Evolutionary conservation across 2,329 filamentous ascomycete species (phyloP), one percentile per base, ranked within the genome.

Genomic region (Hypoxylon sp.): DNA sequence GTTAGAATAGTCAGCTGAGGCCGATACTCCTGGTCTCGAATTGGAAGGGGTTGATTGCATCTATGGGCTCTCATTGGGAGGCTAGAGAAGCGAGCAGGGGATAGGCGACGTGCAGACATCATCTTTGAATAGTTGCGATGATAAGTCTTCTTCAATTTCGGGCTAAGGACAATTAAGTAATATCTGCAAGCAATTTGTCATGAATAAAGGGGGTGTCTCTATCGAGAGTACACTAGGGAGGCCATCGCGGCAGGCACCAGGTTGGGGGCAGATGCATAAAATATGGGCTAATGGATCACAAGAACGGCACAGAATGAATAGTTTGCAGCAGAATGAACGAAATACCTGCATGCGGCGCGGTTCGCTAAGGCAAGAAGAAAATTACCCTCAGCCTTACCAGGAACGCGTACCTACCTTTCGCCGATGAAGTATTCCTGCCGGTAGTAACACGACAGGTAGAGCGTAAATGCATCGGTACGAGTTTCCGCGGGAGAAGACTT

Each of bases 301-400:
- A 31, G 48, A 42, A 30, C 31, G n/a, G 11, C 25, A 40, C 19
- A 20, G 17, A 12, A 15, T 51, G 37, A 21, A 34, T 8, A 2
- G 16, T 36, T 32, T 26, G 23, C 21, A 19, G 38, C 11, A 15
- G 32, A 16, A 21, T 29, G n/a, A n/a, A n/a, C n/a, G n/a, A 38
- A 16, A 38, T 17, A 37, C 29, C 17, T 34, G 38, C 30, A 30
- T 27, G 32, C 27, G 27, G 19, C 15, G n/a, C 42, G 26, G 42
- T 51, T 55, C 47, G 55, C 47, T 23, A 21, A 49, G 46, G 41
- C 35, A n/a, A n/a, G n/a, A n/a, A 36, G 12, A 26, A 9, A 41
- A 16, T 5, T 16, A 19, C 29, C 27, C 34, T 47, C 55, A 59
- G 55, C 55, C 55, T 56, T 55, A 45, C 23, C 21, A 41, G 26